Percentiles rank a stretch among this genome's conserved stretches.
phyloP scores from a whole-genome alignment of 768 basidiomycete genomes.

The Lyophyllum atratum region DNA sequence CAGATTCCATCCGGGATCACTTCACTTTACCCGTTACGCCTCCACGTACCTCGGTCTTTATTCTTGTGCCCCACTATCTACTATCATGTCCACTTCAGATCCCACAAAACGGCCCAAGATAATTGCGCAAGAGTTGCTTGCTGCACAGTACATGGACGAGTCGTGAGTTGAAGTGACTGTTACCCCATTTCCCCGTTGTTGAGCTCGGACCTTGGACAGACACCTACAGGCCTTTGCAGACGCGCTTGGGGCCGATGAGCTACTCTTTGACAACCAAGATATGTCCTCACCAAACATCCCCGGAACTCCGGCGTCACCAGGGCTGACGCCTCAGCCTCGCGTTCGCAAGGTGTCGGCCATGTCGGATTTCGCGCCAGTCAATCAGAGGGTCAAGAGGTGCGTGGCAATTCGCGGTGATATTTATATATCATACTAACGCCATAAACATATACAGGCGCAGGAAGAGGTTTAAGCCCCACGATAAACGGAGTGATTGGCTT shows the following conservation, averaged over 20 bases:
- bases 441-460: conserved; percentile 21
- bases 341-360: conserved; percentile 81
- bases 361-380: conserved; percentile 89
- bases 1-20: no score
- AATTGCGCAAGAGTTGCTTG: conserved; percentile 36
- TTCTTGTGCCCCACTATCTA: not conserved
- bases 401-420: not conserved
- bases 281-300: conserved; percentile 39
- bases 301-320: conserved; percentile 34
- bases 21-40: no score
- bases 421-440: not conserved
- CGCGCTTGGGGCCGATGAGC: conserved; percentile 68
- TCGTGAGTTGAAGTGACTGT: conserved; percentile 49
- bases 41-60: not conserved
- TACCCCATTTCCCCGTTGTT: not conserved
- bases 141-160: conserved; percentile 68
- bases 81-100: not conserved
- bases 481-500: conserved; percentile 65
- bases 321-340: conserved; percentile 35
- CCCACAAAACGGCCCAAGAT: not conserved
- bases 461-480: conserved; percentile 47
- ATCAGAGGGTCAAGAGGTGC: conserved; percentile 79
- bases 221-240: conserved; percentile 76
- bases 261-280: conserved; percentile 35
- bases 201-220: conserved; percentile 23